A percentile compares a stretch with the other conserved stretches of the same genome.
phyloP scores from a whole-genome alignment of 2,329 filamentous ascomycete genomes.

The Penicillium sp. region DNA sequence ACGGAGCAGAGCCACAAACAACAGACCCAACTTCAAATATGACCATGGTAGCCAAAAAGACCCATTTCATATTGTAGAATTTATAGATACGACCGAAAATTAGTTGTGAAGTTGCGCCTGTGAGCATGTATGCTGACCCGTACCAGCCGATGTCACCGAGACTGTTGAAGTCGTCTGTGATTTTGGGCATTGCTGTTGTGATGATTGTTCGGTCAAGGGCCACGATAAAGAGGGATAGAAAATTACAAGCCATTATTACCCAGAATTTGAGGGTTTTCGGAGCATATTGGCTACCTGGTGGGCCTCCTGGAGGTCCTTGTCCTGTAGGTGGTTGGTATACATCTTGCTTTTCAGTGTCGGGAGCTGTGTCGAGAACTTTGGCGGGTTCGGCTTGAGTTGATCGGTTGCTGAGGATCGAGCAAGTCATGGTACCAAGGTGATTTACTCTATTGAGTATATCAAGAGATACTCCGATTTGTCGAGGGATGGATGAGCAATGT shows the following conservation, averaged over 20 bases:
- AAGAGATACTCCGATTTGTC: neutral
- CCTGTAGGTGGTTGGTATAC: neutral
- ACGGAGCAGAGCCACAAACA: conserved; percentile 32
- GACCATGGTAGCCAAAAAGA: conserved; percentile 20
- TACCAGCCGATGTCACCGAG: conserved; percentile 63
- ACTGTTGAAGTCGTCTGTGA: conserved; percentile 23
- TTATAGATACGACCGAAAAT: conserved; percentile 38
- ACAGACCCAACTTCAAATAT: conserved; percentile 3
- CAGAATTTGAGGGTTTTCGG: neutral
- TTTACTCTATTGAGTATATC: neutral
- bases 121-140: conserved; percentile 48
- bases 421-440: neutral
- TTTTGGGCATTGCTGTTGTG: conserved; percentile 24
- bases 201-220: conserved; percentile 45
- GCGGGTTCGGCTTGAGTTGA: neutral
- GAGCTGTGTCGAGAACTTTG: neutral
- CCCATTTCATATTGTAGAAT: conserved; percentile 36
- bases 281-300: neutral
- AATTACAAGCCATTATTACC: neutral
- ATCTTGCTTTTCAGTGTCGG: neutral
- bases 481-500: neutral
- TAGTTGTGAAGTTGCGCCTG: conserved; percentile 35
- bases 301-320: neutral
- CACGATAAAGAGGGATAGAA: conserved; percentile 25
- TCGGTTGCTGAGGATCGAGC: neutral